Percentiles rank a stretch among this genome's conserved stretches.
Conservation (phyloP, 1,139 yeast genomes). For the Debaryomyces psychrophilus region DNA sequence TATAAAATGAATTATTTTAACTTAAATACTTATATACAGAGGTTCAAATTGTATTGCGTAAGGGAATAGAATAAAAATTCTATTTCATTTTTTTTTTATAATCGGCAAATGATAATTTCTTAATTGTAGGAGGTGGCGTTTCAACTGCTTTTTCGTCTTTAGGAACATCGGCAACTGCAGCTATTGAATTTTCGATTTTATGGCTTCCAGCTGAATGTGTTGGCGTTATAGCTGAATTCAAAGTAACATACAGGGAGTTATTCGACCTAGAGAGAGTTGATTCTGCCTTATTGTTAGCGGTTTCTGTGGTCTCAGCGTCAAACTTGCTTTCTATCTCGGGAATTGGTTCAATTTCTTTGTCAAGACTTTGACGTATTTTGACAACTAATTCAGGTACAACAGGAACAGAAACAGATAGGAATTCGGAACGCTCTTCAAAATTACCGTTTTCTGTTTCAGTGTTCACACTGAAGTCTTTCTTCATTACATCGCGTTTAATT, state of each 20-base stretch:
- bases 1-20: too few relatives aligned
- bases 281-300: neutral
- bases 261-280: neutral
- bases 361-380: slow-evolving; percentile 18
- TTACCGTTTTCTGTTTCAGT: slow-evolving; percentile 11
- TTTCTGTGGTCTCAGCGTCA: slow-evolving; percentile 15
- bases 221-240: neutral
- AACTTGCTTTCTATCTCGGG: slow-evolving; percentile 19
- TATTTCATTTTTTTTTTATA: slow-evolving; percentile 69
- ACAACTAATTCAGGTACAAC: slow-evolving; percentile 15
- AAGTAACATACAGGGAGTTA: neutral
- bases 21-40: neutral
- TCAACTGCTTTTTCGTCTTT: neutral
- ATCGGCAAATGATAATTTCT: slow-evolving; percentile 82
- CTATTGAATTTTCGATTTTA: slow-evolving; percentile 13
- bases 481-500: neutral
- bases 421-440: slow-evolving; percentile 16
- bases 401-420: slow-evolving; percentile 15
- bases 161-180: neutral
- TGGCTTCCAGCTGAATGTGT: slow-evolving; percentile 9
- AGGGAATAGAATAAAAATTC: neutral
- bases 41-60: neutral
- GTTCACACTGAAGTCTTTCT: neutral
- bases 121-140: slow-evolving; percentile 42
- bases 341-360: slow-evolving; percentile 16